Conservation (phyloP, 2,329 filamentous ascomycete species). For the Epichloe amarillans region DNA sequence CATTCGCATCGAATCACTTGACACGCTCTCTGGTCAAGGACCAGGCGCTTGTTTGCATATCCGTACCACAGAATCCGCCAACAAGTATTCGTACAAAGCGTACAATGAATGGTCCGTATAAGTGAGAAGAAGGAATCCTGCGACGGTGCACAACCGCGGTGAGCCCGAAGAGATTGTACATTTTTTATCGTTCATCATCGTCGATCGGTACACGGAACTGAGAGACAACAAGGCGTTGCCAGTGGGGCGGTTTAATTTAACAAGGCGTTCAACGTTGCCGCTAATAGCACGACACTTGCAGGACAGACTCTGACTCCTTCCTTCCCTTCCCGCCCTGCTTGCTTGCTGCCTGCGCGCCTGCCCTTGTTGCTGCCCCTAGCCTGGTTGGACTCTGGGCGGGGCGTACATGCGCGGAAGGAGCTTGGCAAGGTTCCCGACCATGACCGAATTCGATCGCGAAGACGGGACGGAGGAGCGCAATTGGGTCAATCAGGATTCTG, state of each 20-base stretch:
- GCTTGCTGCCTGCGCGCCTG: too few relatives aligned
- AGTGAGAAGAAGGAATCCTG: not conserved
- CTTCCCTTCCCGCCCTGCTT: too few relatives aligned
- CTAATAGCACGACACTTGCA: not conserved
- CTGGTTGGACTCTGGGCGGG: not conserved
- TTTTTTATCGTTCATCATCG: not conserved
- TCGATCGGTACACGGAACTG: not conserved
- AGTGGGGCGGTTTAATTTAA: not conserved
- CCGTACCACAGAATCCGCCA: slow-evolving; percentile 1
- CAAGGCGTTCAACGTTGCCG: not conserved
- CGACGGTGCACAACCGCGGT: not conserved
- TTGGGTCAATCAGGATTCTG: not conserved
- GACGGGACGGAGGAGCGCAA: not conserved
- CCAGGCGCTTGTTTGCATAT: not conserved
- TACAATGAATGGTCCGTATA: not conserved
- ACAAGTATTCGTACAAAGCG: not conserved
- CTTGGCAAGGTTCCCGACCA: not conserved
- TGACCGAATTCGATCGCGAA: slow-evolving; percentile 1
- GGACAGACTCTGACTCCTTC: too few relatives aligned
- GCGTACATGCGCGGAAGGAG: not conserved
- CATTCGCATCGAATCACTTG: not conserved
- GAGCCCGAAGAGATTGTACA: not conserved
- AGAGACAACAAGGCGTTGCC: not conserved
- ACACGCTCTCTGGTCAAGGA: not conserved
- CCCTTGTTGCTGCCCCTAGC: not conserved